These are phyloP conservation scores for Arachis stenosperma DNA, from an alignment of 306 rosid genomes.

Conservation along the genomic window DNA sequence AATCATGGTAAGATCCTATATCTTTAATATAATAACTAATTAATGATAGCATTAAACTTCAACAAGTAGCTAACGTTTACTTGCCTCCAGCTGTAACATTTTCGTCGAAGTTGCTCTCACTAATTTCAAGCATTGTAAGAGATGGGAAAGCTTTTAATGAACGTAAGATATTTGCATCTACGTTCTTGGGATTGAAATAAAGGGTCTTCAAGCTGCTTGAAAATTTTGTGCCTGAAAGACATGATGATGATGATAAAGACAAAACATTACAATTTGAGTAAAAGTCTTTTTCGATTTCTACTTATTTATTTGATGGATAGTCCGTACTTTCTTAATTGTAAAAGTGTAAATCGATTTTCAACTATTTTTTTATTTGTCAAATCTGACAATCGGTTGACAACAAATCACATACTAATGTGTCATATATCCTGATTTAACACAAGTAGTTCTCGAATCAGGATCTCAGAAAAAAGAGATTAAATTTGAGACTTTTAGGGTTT, in stretches of 20 bases:
- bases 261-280: no score
- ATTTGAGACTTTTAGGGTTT: no score
- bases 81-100: conserved; percentile 9
- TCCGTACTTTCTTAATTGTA: no score
- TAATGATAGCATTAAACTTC: background rate
- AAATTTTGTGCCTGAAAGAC: conserved; percentile 1
- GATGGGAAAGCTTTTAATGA: conserved; percentile 27
- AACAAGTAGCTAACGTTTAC: background rate
- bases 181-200: background rate
- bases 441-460: no score
- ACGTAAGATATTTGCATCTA: conserved; percentile 24
- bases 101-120: background rate
- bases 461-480: no score
- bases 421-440: no score
- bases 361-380: no score
- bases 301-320: no score
- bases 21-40: background rate
- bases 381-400: no score
- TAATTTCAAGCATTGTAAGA: background rate
- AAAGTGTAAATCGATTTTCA: no score
- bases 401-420: no score
- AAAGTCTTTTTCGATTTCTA: no score
- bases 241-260: background rate
- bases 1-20: background rate
- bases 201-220: conserved; percentile 12